Base-by-base conservation (phyloP, 305 asterid genomes). In the Fraxinus nigra region DNA sequence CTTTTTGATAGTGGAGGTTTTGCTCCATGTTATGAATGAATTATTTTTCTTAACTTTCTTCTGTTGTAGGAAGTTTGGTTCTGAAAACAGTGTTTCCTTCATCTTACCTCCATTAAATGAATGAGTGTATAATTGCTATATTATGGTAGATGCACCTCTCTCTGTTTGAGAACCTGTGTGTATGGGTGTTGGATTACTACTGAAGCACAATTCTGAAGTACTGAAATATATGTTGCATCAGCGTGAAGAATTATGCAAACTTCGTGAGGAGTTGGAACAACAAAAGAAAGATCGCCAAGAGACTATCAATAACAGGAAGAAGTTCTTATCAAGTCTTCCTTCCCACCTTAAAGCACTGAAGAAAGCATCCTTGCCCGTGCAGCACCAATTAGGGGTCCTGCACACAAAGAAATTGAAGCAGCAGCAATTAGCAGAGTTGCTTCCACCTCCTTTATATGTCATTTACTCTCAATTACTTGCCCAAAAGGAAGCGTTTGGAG, bases 271-370 rank as follows among this genome's bases (percentile, higher is more conserved):
- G 82, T 82, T 96, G 86, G 98, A 93, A 87, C 87, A 88, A 67
- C 92, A 92, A 80, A 96, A 93, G 91, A 94, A 94, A 88, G 89
- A 91, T 84, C 94, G 93, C 76, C 95, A 90, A 84, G 97, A 92
- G 86, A 91, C 92, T 81, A 97, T 97, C 75, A 84, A 94, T 61
- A 93, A 91, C 91, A 88, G 97, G 90, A 97, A 94, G 89, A 97
- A 90, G 89, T 94, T 97, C 88, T 91, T 97, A 84, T 87, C 96
- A 76, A 94, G 97, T 89, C 95, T 94, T 83, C 99, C 99, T 33
- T 93, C 98, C 72, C 98, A 94, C 84, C 98, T 97, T 82, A 97
- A 97, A 86, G 92, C 98, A 82, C 95, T 97, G 75, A 97, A 94
- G 85, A 97, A 93, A 86, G 99, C 98, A 86, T 94, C 98, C 72